Percentiles rank a stretch among this genome's conserved stretches.
Evolutionary conservation across 2,329 filamentous ascomycete genomes (phyloP).

Genomic region (Graphiopsis chlorocephala): DNA sequence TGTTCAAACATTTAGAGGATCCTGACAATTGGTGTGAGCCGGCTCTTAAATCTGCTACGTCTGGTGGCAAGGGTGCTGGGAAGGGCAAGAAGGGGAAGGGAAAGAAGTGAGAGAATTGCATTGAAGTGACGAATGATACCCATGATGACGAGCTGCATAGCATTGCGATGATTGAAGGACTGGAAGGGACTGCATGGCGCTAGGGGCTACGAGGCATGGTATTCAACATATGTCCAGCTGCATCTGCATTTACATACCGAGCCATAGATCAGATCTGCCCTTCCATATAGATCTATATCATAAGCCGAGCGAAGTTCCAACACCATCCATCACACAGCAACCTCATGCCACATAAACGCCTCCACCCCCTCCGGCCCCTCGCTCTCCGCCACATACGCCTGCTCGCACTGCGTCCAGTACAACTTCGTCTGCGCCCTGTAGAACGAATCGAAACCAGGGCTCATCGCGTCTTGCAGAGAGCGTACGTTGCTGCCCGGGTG

Average conservation of each 20-base stretch:
- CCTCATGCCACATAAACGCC: conserved; percentile 17
- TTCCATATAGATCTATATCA: too few species aligned
- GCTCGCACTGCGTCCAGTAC: conserved; percentile 52
- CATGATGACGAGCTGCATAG: conserved; percentile 5
- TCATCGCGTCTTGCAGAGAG: conserved; percentile 30
- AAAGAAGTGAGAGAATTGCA: conserved; percentile 24
- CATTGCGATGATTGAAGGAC: neutral
- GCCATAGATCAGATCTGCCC: neutral
- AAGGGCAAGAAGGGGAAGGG: conserved; percentile 33
- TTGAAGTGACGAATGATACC: conserved; percentile 4
- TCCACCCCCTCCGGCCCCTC: conserved; percentile 48
- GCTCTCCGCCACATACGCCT: conserved; percentile 55
- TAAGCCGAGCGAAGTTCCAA: too few species aligned
- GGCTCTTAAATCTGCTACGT: conserved; percentile 39
- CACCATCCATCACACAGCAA: neutral
- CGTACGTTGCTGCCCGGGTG: conserved; percentile 31
- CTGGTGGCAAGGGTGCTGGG: conserved; percentile 23
- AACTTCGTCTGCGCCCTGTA: conserved; percentile 43
- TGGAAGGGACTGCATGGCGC: neutral
- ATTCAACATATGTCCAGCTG: neutral
- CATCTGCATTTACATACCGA: neutral
- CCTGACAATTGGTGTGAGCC: conserved; percentile 62
- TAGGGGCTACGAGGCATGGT: too few species aligned
- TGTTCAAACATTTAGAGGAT: conserved; percentile 72
- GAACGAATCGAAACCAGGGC: conserved; percentile 30